A percentile compares a stretch with the other conserved stretches of the same genome.
phyloP scores from a whole-genome alignment of 2,329 filamentous ascomycete genomes.

The Helminthosporium solani region DNA sequence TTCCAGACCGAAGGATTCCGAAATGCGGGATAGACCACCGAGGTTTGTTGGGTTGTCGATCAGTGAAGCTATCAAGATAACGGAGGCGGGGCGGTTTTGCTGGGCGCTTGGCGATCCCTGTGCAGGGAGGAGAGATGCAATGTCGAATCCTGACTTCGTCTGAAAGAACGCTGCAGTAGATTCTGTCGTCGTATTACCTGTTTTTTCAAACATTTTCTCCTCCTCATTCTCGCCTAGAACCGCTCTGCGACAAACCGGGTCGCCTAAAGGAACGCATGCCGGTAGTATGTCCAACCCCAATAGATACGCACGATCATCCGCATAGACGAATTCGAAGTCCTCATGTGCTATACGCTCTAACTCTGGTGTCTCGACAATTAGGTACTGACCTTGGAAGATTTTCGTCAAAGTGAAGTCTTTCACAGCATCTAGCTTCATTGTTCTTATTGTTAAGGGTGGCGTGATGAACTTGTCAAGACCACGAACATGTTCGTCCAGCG shows the following conservation, averaged over 20 bases:
- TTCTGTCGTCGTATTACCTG: neutral
- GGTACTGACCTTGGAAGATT: conserved; percentile 49
- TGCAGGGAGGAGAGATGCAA: conserved; percentile 27
- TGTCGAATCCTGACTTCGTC: conserved; percentile 53
- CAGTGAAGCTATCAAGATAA: conserved; percentile 53
- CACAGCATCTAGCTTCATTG: conserved; percentile 44
- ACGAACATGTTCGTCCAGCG: conserved; percentile 48
- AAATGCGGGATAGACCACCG: conserved; percentile 52
- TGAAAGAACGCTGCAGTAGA: conserved; percentile 44
- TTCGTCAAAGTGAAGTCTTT: conserved; percentile 46
- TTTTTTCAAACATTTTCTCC: neutral
- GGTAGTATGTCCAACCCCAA: conserved; percentile 13
- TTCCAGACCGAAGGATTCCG: conserved; percentile 53
- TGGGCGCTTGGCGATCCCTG: conserved; percentile 19
- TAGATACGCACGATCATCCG: conserved; percentile 17
- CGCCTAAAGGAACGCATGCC: conserved; percentile 37
- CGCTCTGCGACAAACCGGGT: conserved; percentile 1
- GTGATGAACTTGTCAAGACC: conserved; percentile 46
- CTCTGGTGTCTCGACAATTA: conserved; percentile 47
- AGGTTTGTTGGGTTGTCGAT: conserved; percentile 54
- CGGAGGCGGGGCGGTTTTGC: conserved; percentile 29
- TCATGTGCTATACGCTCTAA: conserved; percentile 35
- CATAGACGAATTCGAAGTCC: conserved; percentile 45
- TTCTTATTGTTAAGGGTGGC: conserved; percentile 42
- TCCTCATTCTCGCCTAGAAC: neutral